Conservation (phyloP, 2,329 filamentous ascomycete genomes). For the Pseudogymnoascus sp. region DNA sequence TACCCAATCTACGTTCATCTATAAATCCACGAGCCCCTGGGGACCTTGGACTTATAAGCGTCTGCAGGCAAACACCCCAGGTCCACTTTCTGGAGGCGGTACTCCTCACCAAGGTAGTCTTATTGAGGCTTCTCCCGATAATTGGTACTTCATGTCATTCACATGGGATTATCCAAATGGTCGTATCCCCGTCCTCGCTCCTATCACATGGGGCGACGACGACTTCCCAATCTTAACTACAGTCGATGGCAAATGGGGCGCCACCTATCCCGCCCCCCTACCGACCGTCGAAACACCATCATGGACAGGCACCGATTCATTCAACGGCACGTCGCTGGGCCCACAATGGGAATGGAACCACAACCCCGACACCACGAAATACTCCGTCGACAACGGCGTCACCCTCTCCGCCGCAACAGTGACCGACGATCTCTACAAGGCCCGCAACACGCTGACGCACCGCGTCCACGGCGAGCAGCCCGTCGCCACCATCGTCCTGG, state of each 20-base stretch:
- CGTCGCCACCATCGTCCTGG: slow-evolving; percentile 42
- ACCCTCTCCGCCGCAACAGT: slow-evolving; percentile 43
- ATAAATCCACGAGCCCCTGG: slow-evolving; percentile 42
- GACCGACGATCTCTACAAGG: slow-evolving; percentile 43
- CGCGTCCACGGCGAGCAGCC: slow-evolving; percentile 40
- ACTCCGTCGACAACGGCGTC: slow-evolving; percentile 37
- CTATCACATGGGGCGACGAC: slow-evolving; percentile 44
- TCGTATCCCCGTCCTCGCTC: slow-evolving; percentile 50
- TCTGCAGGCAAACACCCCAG: neutral
- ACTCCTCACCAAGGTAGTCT: slow-evolving; percentile 50
- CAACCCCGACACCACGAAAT: slow-evolving; percentile 47
- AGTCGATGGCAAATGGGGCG: slow-evolving; percentile 41
- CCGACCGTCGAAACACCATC: slow-evolving; percentile 21
- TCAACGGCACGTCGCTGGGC: slow-evolving; percentile 36
- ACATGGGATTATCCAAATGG: slow-evolving; percentile 49
- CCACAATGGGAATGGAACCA: slow-evolving; percentile 56
- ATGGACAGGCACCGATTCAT: slow-evolving; percentile 39
- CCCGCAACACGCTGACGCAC: slow-evolving; percentile 43
- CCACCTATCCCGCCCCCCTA: slow-evolving; percentile 36
- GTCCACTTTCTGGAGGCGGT: slow-evolving; percentile 41
- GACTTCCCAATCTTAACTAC: slow-evolving; percentile 43
- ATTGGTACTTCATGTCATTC: slow-evolving; percentile 56
- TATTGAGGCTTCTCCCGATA: slow-evolving; percentile 42
- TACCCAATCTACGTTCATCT: slow-evolving; percentile 38
- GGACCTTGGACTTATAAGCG: slow-evolving; percentile 37